These are phyloP conservation scores for Phytophthora niederhauseri DNA, from an alignment of 352 stramenopile species.

Conservation along the genomic window DNA sequence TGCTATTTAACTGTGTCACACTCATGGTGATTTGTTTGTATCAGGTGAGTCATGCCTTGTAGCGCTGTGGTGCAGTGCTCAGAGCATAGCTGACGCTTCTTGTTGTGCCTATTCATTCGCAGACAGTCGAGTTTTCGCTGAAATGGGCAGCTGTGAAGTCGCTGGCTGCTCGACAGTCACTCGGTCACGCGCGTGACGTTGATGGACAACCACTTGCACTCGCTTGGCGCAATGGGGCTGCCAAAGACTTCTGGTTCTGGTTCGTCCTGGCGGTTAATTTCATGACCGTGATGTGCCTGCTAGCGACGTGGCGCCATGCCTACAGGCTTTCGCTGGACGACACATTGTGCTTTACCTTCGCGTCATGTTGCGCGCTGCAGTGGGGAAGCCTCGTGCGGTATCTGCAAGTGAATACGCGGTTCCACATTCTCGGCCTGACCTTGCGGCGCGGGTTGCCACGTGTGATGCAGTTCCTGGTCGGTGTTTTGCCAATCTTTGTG, in stretches of 20 bases:
- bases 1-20: slow-evolving; percentile 51
- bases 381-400: slow-evolving; percentile 83
- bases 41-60: slow-evolving; percentile 39
- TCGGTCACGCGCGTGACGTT: neutral
- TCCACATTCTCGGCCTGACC: slow-evolving; percentile 83
- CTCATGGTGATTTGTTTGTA: slow-evolving; percentile 50
- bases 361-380: slow-evolving; percentile 68
- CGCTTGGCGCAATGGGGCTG: slow-evolving; percentile 24
- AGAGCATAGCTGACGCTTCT: neutral
- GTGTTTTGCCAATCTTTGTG: slow-evolving; percentile 85
- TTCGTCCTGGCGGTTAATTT: slow-evolving; percentile 58
- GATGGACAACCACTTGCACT: slow-evolving; percentile 15
- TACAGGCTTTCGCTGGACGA: slow-evolving; percentile 64
- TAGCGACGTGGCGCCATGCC: slow-evolving; percentile 57
- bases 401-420: slow-evolving; percentile 66
- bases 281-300: slow-evolving; percentile 52
- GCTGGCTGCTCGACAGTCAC: slow-evolving; percentile 15
- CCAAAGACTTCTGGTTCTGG: slow-evolving; percentile 75
- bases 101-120: neutral
- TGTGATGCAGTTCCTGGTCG: slow-evolving; percentile 80
- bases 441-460: slow-evolving; percentile 69
- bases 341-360: slow-evolving; percentile 63
- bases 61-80: neutral
- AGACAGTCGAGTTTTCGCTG: slow-evolving; percentile 51
- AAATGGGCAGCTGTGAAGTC: slow-evolving; percentile 44